phyloP scores from a whole-genome alignment of 1,139 yeast species.

The Yamadazyma spencermartinsiae region DNA sequence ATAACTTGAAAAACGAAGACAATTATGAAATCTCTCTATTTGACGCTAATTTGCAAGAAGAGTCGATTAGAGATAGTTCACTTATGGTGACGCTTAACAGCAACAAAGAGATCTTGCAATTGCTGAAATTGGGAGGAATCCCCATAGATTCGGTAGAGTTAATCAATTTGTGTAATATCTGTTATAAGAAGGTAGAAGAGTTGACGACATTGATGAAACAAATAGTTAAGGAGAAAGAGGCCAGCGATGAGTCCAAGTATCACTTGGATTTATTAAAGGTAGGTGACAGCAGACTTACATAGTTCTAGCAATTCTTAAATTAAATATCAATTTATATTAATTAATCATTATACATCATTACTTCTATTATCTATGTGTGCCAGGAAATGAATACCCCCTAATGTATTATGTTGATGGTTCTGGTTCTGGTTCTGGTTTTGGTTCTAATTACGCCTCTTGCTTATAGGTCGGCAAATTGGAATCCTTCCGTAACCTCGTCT shows the following conservation, averaged over 20 bases:
- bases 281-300: constrained; percentile 39
- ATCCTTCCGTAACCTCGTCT: constrained; percentile 54
- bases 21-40: constrained; percentile 62
- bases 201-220: constrained; percentile 65
- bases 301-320: too few relatives aligned
- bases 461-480: constrained; percentile 38
- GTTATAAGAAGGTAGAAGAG: constrained; percentile 61
- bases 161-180: constrained; percentile 67
- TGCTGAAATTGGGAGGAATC: constrained; percentile 87
- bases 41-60: constrained; percentile 82
- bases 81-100: constrained; percentile 85
- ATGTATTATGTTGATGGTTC: background rate
- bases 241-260: constrained; percentile 2
- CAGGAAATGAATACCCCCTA: too few relatives aligned
- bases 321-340: constrained; percentile 1
- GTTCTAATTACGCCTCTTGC: constrained; percentile 9
- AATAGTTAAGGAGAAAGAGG: constrained; percentile 49
- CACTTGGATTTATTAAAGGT: constrained; percentile 37
- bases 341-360: constrained; percentile 7
- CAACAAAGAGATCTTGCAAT: constrained; percentile 86
- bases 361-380: constrained; percentile 1
- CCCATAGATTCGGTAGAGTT: constrained; percentile 75
- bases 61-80: constrained; percentile 71
- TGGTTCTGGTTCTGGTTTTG: background rate
- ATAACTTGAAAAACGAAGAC: constrained; percentile 65